Evolutionary conservation across 768 basidiomycete species (phyloP), one percentile per base, ranked within the genome.

Genomic region (Boletus rufocinnamomeus): DNA sequence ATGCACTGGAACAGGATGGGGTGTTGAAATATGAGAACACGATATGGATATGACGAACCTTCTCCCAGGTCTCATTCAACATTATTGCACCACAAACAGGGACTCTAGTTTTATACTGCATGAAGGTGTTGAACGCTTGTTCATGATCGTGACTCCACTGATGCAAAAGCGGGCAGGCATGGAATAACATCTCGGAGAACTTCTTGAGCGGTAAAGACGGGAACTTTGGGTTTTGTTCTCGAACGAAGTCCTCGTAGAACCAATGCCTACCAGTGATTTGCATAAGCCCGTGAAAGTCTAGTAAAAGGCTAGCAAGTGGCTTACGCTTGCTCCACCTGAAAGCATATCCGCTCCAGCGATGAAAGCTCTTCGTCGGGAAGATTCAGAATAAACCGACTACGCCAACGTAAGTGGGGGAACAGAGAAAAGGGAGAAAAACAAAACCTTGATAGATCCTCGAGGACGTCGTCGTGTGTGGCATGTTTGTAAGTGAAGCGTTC

Each of bases 201-300:
- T 86, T 88, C 79, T 95, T 94, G 66, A 98, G 85, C 19, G 88
- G 85, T 59, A 94, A 79, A 1, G 94, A 90, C 1, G 94, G 96
- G 44, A 98, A 86, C 58, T 85, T 84, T 10, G 88, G 87, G 57
- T 94, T 91, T 74, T 91, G 84, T 71, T 95, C 94, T 44, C 97
- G 91, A 62, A 98, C 87, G 66, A 97, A 98, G 73, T 99, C 97
- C 79, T 98, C 97, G 68, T 99, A 99, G 74, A 93, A 99, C 96
- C 96, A 99, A 72, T 98, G 96, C n/a, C 95, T 97, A 69, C 10
- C 32, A 23, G 49, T 45, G 25, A 48, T 50, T 38, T 35, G 43
- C 21, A 50, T 50, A 59, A 62, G 63, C 63, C 48, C 60, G 57
- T 56, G 50, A 59, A 50, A 58, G 58, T 57, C 35, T 50, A 27